These are phyloP conservation scores for Acer negundo DNA, from an alignment of 345 rosid genomes.

Conservation along the genomic window DNA sequence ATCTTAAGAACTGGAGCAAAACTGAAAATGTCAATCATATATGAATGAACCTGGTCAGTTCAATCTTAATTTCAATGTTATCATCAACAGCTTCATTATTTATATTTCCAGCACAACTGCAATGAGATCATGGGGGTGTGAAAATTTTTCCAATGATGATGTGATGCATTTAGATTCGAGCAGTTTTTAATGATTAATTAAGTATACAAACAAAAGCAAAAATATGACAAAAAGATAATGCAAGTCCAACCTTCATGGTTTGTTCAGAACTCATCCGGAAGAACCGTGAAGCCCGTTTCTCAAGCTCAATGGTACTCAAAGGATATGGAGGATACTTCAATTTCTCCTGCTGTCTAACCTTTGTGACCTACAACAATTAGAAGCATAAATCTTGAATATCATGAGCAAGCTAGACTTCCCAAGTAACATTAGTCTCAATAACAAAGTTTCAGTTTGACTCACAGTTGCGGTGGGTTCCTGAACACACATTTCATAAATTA, in stretches of 20 bases:
- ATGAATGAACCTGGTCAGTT: background rate
- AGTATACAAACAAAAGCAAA: background rate
- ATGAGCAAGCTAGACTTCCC: conserved; percentile 16
- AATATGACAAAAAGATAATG: background rate
- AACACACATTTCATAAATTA: conserved; percentile 92
- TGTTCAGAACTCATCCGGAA: conserved; percentile 95
- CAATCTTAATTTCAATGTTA: background rate
- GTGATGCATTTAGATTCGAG: conserved; percentile 2
- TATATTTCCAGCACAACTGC: background rate
- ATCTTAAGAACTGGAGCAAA: background rate
- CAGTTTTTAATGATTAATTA: background rate
- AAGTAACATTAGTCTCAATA: conserved; percentile 12
- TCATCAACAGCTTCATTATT: background rate
- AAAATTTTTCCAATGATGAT: background rate
- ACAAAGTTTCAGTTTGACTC: conserved; percentile 39
- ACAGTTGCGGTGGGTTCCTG: conserved; percentile 86
- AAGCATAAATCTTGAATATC: conserved; percentile 14
- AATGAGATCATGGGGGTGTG: background rate
- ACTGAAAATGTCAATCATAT: background rate
- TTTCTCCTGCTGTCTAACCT: conserved; percentile 76
- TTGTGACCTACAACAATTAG: conserved; percentile 63
- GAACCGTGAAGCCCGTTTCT: conserved; percentile 93
- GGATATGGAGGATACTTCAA: conserved; percentile 90
- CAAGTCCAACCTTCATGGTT: conserved; percentile 75
- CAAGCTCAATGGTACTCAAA: conserved; percentile 93